phyloP scores from a whole-genome alignment of 176 grass and related monocot genomes.

The Carex kokanica region DNA sequence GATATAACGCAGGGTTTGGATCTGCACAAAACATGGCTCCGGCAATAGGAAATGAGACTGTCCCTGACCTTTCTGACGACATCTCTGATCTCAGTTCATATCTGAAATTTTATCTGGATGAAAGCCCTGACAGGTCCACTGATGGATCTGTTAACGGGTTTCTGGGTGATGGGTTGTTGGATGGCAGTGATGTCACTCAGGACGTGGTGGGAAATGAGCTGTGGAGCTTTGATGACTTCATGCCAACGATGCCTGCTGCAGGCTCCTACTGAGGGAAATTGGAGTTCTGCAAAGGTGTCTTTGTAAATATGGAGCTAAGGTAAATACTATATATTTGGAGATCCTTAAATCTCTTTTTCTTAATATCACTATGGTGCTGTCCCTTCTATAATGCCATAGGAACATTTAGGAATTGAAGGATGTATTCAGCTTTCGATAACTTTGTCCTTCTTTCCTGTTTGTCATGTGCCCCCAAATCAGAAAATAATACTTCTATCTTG shows the following conservation, averaged over 20 bases:
- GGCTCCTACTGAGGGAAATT: neutral
- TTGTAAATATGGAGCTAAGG: slow-evolving; percentile 20
- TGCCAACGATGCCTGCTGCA: neutral
- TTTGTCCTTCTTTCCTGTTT: neutral
- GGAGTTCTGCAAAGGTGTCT: slow-evolving; percentile 1
- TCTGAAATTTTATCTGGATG: slow-evolving; percentile 31
- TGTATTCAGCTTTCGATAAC: neutral
- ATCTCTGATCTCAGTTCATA: slow-evolving; percentile 25
- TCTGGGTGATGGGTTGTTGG: slow-evolving; percentile 7
- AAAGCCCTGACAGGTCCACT: slow-evolving; percentile 19
- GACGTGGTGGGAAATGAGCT: slow-evolving; percentile 20
- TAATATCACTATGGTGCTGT: neutral
- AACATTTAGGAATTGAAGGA: neutral
- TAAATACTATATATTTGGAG: neutral
- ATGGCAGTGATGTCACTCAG: slow-evolving; percentile 26
- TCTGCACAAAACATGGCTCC: neutral
- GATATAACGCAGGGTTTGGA: neutral
- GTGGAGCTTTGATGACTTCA: slow-evolving; percentile 36
- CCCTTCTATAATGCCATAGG: neutral
- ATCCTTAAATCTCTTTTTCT: neutral
- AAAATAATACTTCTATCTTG: neutral
- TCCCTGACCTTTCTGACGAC: slow-evolving; percentile 16
- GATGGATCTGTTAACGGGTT: slow-evolving; percentile 19
- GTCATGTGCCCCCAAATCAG: neutral
- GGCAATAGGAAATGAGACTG: neutral